phyloP scores from a whole-genome alignment of 257 asterid genomes.

The Fraxinus americana region DNA sequence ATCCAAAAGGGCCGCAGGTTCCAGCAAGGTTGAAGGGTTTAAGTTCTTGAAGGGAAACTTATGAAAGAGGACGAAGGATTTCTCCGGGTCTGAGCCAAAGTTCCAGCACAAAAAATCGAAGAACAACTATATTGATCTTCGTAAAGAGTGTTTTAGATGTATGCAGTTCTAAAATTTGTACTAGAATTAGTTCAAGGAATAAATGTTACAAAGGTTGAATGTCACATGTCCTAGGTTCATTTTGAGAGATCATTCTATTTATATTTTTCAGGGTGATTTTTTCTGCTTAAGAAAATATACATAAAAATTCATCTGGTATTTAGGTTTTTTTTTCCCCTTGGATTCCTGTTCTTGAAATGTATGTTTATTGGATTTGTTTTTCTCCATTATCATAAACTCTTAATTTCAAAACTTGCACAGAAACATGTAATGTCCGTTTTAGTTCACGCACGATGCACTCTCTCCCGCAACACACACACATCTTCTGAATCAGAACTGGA shows the following conservation, averaged over 20 bases:
- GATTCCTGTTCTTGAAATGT: neutral
- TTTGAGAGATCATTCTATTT: neutral
- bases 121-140: neutral
- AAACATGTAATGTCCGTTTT: neutral
- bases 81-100: too few species aligned
- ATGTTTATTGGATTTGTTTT: neutral
- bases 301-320: neutral
- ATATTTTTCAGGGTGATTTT: neutral
- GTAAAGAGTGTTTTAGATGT: neutral
- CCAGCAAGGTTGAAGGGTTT: too few species aligned
- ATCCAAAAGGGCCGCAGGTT: too few species aligned
- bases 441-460: too few species aligned
- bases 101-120: neutral
- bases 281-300: neutral
- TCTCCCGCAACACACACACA: too few species aligned
- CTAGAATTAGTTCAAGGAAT: slow-evolving; percentile 8
- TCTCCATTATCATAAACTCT: neutral
- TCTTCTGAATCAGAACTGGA: too few species aligned
- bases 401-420: neutral
- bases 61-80: too few species aligned
- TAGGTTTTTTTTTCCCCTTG: neutral
- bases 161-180: too few species aligned
- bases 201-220: neutral
- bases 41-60: too few species aligned
- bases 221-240: neutral